These are phyloP conservation scores for Suillus spraguei DNA, from an alignment of 768 basidiomycete genomes.

Conservation along the genomic window DNA sequence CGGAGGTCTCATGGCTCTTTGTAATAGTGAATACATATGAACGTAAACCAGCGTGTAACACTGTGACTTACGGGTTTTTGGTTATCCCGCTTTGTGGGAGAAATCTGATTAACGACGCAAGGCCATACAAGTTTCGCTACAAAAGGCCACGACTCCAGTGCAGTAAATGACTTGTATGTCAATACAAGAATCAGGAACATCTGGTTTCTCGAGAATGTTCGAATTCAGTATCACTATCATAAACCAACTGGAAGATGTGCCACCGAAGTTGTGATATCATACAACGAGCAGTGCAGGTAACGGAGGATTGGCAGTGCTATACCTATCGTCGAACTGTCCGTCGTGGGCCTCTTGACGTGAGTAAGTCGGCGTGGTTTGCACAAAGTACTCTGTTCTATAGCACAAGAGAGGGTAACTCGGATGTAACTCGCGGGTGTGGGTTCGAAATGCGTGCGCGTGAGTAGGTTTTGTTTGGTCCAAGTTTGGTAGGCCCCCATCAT, in stretches of 20 bases:
- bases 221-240: too few relatives aligned
- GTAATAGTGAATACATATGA: not conserved
- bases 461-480: not conserved
- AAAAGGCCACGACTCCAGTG: not conserved
- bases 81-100: not conserved
- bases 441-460: not conserved
- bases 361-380: not conserved
- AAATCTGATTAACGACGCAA: constrained; percentile 6
- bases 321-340: not conserved
- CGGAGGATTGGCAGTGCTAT: not conserved
- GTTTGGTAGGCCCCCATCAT: not conserved
- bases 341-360: not conserved
- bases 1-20: not conserved
- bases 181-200: constrained; percentile 11
- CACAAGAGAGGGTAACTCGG: not conserved
- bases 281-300: not conserved
- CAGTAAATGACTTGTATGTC: constrained; percentile 12
- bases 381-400: not conserved
- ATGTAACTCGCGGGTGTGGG: not conserved
- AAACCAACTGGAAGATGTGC: not conserved
- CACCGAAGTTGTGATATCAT: not conserved
- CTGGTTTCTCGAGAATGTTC: not conserved
- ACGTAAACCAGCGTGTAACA: not conserved
- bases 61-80: not conserved
- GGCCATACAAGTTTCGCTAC: not conserved